Evolutionary conservation across 305 asterid genomes (phyloP), one percentile per base, ranked within the genome.

Genomic region (Rubia occidens): DNA sequence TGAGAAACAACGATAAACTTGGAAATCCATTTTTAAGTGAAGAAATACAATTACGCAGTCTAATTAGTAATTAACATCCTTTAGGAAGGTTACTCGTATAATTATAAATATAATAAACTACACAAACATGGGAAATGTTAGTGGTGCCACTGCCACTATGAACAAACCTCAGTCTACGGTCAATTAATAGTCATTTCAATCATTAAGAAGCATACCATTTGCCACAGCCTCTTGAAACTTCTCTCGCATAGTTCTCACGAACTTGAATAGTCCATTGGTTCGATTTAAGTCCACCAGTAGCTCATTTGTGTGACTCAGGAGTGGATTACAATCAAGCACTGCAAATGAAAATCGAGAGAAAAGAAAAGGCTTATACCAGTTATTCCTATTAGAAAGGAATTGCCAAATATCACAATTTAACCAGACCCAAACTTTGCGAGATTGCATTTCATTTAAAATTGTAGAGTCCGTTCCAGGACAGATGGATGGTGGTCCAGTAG

Each of bases 281-380:
- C 68, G 78, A 72, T 95, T 95, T 70, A 95, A 79, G 82, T 95
- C 95, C 15, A 43, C 35, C 40, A 95, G 84, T 79, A 91, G 69
- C 81, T 85, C 87, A 67, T 83, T 79, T 29, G 83, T 87, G 77
- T 81, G 88, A 62, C 78, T 78, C 76, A 91, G 78, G 64, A 73
- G 86, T 64, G 97, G 99, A 78, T 84, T 78, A 72, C 98, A 95
- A 44, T 84, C 81, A 58, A 91, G 89, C 84, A 91, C 99, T 95
- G 82, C 13, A 76, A 60, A 75, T 51, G 60, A 71, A 56, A 72
- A 42, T 72, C n/a, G 37, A 43, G 60, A 11, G 18, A 59, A 67
- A 60, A 66, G 72, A 43, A 60, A 47, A 51, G 1, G 10, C 21
- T 15, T 35, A 6, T 73, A 70, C 72, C 53, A 55, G 20, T 39